Evolutionary conservation across 202 grass and related monocot genomes (phyloP), one percentile per base, ranked within the genome.

Genomic region (Hordeum pubiflorum): DNA sequence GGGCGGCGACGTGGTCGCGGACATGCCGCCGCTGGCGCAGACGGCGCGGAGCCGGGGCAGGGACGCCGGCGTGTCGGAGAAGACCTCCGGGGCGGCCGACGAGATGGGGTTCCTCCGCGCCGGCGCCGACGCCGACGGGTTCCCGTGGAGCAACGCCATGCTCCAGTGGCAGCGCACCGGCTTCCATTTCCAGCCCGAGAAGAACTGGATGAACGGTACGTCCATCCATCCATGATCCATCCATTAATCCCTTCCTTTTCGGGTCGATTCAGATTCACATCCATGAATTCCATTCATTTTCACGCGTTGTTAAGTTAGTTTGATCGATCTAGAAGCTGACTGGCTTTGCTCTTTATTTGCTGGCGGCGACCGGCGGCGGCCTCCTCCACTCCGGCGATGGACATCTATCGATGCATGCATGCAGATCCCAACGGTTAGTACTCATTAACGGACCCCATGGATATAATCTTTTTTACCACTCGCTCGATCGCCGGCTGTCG

Each of bases 171-270:
- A 71, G 68, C 68, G 68, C 40, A 71, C 68, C 3, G 39, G 68
- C 0, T 71, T 46, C 40, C 68, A 71, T 71, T 71, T 71, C 68
- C 68, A 71, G 68, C 68, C 68, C 13, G 68, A 71, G 68, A 71
- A 46, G 68, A 71, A 71, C 23, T 71, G 68, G 68, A 71, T 71
- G 68, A 71, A 71, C 68, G 68, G 68, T 71, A 13, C 40, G 67
- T 11, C 9, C 58, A 8, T 29, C 27, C 27, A 29, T 26, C 1
- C 24, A 26, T 2, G 10, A 41, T 69, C 11, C 37, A 41, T 69
- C 38, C n/a, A 69, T 69, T 14, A 26, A 7, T 10, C 21, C 13
- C 0, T 46, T 70, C 39, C 67, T 3, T 22, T 68, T 68, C 59
- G 0, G 13, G 0, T 58, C 50, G 17, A 27, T 31, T 31, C 11